A percentile compares a stretch with the other conserved stretches of the same genome.
Evolutionary conservation across 768 basidiomycete genomes (phyloP).

Genomic region (Gyrodon lividus): DNA sequence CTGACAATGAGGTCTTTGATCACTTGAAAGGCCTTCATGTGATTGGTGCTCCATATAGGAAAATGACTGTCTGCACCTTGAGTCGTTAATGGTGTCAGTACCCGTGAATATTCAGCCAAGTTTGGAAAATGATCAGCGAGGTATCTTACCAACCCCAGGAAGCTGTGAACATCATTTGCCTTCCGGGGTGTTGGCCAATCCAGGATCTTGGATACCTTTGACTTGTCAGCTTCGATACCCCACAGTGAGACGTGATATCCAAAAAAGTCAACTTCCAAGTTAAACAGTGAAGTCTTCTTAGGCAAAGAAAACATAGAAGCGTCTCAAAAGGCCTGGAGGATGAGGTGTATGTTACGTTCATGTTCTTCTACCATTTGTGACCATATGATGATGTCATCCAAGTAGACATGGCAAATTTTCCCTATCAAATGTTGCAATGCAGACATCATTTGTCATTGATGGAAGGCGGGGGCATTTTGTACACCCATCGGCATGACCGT

Average conservation of each 20-base stretch:
- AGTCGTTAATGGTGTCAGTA: constrained; percentile 9
- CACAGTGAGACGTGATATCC: constrained; percentile 28
- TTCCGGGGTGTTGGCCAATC: constrained; percentile 30
- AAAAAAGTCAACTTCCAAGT: constrained; percentile 24
- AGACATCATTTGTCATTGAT: constrained; percentile 15
- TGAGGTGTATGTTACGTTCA: constrained; percentile 20
- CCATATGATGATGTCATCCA: constrained; percentile 27
- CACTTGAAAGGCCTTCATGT: background rate
- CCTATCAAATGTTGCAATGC: constrained; percentile 15
- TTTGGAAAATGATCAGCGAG: constrained; percentile 29
- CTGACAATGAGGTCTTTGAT: constrained; percentile 29
- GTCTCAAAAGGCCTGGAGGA: constrained; percentile 30
- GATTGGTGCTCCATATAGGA: constrained; percentile 22
- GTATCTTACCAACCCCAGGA: constrained; percentile 31
- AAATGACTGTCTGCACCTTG: constrained; percentile 27
- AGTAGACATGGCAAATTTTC: constrained; percentile 8
- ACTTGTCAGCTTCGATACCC: constrained; percentile 25
- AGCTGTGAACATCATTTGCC: constrained; percentile 9
- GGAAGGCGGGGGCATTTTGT: constrained; percentile 13
- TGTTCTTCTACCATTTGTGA: constrained; percentile 25
- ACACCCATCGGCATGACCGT: constrained; percentile 8
- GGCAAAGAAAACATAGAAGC: constrained; percentile 31
- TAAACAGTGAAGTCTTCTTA: constrained; percentile 31
- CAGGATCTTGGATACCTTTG: constrained; percentile 29
- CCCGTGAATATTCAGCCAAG: constrained; percentile 8